phyloP scores from a whole-genome alignment of 495 filamentous ascomycete species.

The Astrocystis sublimbata region DNA sequence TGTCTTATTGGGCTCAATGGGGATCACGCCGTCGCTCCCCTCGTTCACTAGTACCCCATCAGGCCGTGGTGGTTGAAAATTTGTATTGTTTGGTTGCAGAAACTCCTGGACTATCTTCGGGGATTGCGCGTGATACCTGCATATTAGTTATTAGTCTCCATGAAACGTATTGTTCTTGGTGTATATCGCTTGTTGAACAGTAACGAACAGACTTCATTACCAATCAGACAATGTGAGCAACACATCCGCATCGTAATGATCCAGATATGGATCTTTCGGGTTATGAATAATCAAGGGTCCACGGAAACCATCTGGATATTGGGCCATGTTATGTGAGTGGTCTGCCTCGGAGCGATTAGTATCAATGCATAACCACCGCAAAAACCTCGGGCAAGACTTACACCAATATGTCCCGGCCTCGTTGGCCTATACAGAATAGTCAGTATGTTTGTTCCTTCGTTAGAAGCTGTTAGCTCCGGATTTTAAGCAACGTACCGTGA shows the following conservation, averaged over 20 bases:
- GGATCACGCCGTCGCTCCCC: conserved; percentile 53
- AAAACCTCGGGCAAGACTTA: conserved; percentile 48
- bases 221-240: conserved; percentile 61
- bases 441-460: conserved; percentile 9
- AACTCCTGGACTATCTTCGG: conserved; percentile 55
- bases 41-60: conserved; percentile 69
- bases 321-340: conserved; percentile 70
- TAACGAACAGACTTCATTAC: conserved; percentile 34
- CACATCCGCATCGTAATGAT: conserved; percentile 68
- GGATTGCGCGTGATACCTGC: conserved; percentile 64
- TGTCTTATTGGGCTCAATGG: conserved; percentile 68
- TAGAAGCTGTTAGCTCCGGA: not conserved
- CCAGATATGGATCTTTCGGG: conserved; percentile 58
- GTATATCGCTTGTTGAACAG: not conserved
- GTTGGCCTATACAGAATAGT: conserved; percentile 47
- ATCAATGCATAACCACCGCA: not conserved
- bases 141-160: conserved; percentile 47
- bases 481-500: conserved; percentile 54
- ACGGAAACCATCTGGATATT: conserved; percentile 77
- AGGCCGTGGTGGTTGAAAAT: conserved; percentile 60
- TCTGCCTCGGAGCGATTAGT: conserved; percentile 39
- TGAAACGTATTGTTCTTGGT: conserved; percentile 33
- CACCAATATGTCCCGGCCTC: conserved; percentile 78
- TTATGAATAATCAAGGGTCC: conserved; percentile 74
- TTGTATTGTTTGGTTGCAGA: conserved; percentile 53